Percentiles rank a stretch among this genome's conserved stretches.
Conservation (phyloP, 1,284 basidiomycete genomes). For the Sporisorium graminicola region DNA sequence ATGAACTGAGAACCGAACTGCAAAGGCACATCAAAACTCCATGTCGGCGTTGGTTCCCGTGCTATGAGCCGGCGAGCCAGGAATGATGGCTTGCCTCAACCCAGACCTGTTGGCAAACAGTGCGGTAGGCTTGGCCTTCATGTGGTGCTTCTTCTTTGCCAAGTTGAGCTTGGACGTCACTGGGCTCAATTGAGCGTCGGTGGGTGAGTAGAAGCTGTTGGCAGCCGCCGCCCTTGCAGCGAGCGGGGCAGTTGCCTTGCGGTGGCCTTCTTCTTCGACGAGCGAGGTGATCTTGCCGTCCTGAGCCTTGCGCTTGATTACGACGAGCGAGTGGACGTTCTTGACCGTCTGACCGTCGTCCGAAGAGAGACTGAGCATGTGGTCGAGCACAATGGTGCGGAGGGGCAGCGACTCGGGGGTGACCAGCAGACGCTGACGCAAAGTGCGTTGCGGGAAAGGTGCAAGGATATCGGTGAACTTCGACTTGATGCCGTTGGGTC, state of each 20-base stretch:
- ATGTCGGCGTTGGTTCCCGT: conserved; percentile 43
- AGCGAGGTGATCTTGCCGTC: conserved; percentile 64
- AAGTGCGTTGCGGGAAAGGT: conserved; percentile 30
- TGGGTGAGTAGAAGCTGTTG: conserved; percentile 66
- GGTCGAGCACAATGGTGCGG: conserved; percentile 64
- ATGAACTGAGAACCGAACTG: not conserved
- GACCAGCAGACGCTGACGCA: conserved; percentile 61
- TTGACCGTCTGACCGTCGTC: conserved; percentile 29
- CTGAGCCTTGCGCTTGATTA: conserved; percentile 61
- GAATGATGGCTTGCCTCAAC: conserved; percentile 43
- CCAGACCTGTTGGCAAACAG: conserved; percentile 63
- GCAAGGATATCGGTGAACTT: conserved; percentile 47
- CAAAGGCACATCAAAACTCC: conserved; percentile 22
- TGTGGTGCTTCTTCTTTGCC: conserved; percentile 65
- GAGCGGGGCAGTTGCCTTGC: conserved; percentile 64
- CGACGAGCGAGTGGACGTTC: conserved; percentile 59
- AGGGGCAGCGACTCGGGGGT: conserved; percentile 64
- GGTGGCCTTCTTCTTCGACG: conserved; percentile 66
- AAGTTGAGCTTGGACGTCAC: conserved; percentile 69
- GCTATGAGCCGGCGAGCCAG: conserved; percentile 49
- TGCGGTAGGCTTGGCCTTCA: conserved; percentile 66
- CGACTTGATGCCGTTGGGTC: conserved; percentile 42
- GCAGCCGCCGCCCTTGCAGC: conserved; percentile 64
- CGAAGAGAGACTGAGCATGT: conserved; percentile 44
- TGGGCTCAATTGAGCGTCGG: conserved; percentile 67